Conservation (phyloP, 345 rosid species). For the Gossypium thurberi region DNA sequence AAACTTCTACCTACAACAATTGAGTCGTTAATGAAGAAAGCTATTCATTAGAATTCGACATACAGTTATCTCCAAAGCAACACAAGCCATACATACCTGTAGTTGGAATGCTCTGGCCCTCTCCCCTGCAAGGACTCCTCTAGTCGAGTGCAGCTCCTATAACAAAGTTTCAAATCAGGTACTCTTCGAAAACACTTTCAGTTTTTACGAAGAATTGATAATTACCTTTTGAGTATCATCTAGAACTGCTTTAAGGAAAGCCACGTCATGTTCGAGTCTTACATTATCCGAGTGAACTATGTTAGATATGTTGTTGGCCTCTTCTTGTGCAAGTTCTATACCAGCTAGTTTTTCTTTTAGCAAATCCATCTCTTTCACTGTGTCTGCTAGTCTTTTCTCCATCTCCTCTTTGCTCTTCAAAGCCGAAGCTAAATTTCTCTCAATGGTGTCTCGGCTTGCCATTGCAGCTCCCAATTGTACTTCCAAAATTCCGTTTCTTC, state of each 20-base stretch:
- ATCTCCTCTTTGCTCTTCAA: constrained; percentile 72
- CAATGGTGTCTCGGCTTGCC: constrained; percentile 61
- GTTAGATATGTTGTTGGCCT: constrained; percentile 74
- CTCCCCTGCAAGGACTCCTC: constrained; percentile 94
- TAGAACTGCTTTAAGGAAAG: constrained; percentile 87
- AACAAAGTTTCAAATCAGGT: constrained; percentile 12
- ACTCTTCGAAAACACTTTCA: not conserved
- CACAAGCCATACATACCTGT: constrained; percentile 38
- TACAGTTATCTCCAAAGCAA: not conserved
- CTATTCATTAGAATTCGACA: not conserved
- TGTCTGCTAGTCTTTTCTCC: constrained; percentile 61
- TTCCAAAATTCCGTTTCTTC: constrained; percentile 68
- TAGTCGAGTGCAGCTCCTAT: constrained; percentile 84
- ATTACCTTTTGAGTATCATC: constrained; percentile 92
- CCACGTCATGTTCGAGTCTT: constrained; percentile 94
- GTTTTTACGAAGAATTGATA: not conserved
- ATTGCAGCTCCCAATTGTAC: constrained; percentile 71
- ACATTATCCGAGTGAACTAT: constrained; percentile 93
- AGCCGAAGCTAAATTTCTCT: constrained; percentile 60
- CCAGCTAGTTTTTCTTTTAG: constrained; percentile 79
- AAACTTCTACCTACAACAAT: constrained; percentile 73
- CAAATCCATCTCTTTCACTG: constrained; percentile 70
- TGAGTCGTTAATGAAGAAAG: too few relatives aligned
- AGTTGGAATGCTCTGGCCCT: constrained; percentile 96
- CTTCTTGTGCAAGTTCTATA: constrained; percentile 82